Evolutionary conservation across 2,329 filamentous ascomycete genomes (phyloP), one percentile per base, ranked within the genome.

Genomic region (Penicillium sp.): DNA sequence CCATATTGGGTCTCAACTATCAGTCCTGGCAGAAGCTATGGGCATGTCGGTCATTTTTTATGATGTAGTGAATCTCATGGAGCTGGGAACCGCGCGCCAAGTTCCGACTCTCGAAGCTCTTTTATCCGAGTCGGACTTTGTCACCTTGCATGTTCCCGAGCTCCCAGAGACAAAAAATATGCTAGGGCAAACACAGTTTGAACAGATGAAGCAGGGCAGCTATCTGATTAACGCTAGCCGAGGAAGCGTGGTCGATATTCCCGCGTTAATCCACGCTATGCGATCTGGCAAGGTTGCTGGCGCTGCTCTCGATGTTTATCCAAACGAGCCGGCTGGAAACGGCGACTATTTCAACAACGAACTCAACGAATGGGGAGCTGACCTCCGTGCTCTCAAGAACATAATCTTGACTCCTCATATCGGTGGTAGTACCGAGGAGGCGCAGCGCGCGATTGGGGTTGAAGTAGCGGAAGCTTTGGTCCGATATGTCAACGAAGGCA

Each of bases 31-130:
- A 30, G 95, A 99, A 79, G 89, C 94, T 26, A 97, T 99, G 93
- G 95, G 95, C 54, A 97, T 99, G 94, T 89, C 86, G 17, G 95
- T 99, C 72, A 93, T 98, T 71, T 99, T 97, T 84, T 98, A 96
- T 78, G 95, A 99, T 78, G 89, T 97, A 7, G 81, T 97, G 66
- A 96, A 93, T 69, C 85, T 98, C 69, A 99, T 99, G 95, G 91
- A 91, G 49, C 82, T 99, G 75, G 95, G 95, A 60, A 96, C 91
- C 11, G 88, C 94, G 35, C 88, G 85, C 69, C 95, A 98, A 76
- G 91, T 98, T 45, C 82, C 89, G 5, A 90, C 87, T 0, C 82
- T 99, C 23, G 86, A 94, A 35, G 87, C 85, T 21, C 87, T 99
- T 45, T 86, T 99, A 49, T 82, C 86, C 60, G 83, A 90, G 70